Evolutionary conservation across 176 grass and related monocot genomes (phyloP).

Genomic region (Oryza australiensis): DNA sequence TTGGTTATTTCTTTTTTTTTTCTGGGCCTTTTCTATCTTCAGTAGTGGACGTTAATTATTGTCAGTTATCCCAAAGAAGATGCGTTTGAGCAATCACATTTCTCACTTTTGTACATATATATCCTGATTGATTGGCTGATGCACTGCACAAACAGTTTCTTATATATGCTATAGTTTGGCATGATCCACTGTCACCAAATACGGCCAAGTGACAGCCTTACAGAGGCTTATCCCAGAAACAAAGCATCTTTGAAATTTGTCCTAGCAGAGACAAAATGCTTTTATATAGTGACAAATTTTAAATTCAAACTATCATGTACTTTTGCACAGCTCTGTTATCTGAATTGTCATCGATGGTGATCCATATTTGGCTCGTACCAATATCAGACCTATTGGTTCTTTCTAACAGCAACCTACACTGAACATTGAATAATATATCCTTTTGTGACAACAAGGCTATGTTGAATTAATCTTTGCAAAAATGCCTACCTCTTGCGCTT

Average conservation of each 20-base stretch:
- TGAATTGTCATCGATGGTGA: not conserved
- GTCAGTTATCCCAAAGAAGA: not conserved
- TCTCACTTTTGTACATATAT: not conserved
- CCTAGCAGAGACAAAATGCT: slow-evolving; percentile 23
- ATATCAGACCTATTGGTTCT: not conserved
- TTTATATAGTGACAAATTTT: not conserved
- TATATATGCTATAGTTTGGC: not conserved
- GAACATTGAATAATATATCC: not conserved
- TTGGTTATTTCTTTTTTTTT: not conserved
- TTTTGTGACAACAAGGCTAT: not conserved
- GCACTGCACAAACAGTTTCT: not conserved
- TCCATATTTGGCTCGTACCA: not conserved
- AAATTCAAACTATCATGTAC: not conserved
- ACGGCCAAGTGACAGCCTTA: slow-evolving; percentile 14
- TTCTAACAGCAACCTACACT: not conserved
- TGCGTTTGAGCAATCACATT: not conserved
- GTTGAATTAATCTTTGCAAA: not conserved
- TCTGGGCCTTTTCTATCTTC: not conserved
- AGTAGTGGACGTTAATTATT: not conserved
- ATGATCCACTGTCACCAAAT: not conserved
- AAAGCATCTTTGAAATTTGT: slow-evolving; percentile 22
- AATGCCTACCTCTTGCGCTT: not conserved
- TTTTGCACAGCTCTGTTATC: not conserved
- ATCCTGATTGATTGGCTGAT: not conserved
- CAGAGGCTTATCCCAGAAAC: slow-evolving; percentile 10